These are phyloP conservation scores for Mallotus japonicus DNA, from an alignment of 441 rosid genomes.

Conservation along the genomic window DNA sequence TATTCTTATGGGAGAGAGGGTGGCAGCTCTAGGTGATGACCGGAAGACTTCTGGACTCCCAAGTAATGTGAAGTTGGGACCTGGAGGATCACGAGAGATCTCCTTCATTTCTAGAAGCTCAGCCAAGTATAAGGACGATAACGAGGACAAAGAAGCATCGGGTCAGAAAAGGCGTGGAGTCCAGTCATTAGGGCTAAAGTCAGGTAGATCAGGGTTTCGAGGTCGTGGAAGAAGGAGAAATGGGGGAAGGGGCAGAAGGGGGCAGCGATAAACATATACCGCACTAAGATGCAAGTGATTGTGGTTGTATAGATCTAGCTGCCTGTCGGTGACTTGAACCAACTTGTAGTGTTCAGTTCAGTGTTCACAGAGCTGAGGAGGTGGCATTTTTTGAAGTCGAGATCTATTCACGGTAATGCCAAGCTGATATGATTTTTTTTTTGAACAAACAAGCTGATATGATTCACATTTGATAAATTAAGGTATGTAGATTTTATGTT, in stretches of 20 bases:
- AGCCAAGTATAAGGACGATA: slow-evolving; percentile 58
- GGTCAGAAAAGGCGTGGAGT: slow-evolving; percentile 63
- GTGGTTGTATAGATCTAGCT: neutral
- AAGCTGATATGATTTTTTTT: neutral
- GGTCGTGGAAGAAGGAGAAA: slow-evolving; percentile 55
- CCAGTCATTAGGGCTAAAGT: slow-evolving; percentile 63
- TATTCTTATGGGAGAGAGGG: slow-evolving; percentile 79
- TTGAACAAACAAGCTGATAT: neutral
- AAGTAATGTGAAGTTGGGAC: slow-evolving; percentile 61
- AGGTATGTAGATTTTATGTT: neutral
- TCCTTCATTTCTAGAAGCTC: slow-evolving; percentile 62
- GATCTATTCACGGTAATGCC: neutral
- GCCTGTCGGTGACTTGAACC: neutral
- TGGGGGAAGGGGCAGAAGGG: slow-evolving; percentile 31
- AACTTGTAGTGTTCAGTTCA: neutral
- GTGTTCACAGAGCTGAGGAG: too few species aligned
- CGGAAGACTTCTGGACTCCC: slow-evolving; percentile 34
- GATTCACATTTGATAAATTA: neutral
- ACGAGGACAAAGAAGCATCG: slow-evolving; percentile 37
- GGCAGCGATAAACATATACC: slow-evolving; percentile 25
- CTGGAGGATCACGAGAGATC: slow-evolving; percentile 82
- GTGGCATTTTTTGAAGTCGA: neutral
- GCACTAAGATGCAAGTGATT: slow-evolving; percentile 2
- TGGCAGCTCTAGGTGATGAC: slow-evolving; percentile 50
- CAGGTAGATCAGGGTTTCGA: slow-evolving; percentile 38